Percentiles rank a stretch among this genome's conserved stretches.
These are phyloP conservation scores for Pseudophaeomoniella oleicola DNA, from an alignment of 2,329 filamentous ascomycete genomes.

Conservation along the genomic window DNA sequence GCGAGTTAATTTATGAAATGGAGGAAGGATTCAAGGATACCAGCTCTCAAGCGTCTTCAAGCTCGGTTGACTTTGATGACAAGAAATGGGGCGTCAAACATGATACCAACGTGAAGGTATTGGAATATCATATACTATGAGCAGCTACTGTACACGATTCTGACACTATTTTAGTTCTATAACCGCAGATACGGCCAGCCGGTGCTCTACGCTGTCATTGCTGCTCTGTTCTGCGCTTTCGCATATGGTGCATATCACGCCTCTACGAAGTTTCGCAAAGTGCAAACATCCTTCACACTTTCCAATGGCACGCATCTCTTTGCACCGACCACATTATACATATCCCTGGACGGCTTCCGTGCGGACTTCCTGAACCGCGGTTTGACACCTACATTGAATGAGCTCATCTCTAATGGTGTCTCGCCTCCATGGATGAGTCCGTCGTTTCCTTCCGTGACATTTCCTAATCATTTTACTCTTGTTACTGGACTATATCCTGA, in stretches of 20 bases:
- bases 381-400: conserved; percentile 67
- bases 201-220: conserved; percentile 28
- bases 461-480: conserved; percentile 90
- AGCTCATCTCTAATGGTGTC: conserved; percentile 67
- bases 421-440: conserved; percentile 87
- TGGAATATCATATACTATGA: too few relatives aligned
- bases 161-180: too few relatives aligned
- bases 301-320: conserved; percentile 83
- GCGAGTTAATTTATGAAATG: conserved; percentile 77
- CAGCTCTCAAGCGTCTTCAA: conserved; percentile 46
- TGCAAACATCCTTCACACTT: conserved; percentile 16
- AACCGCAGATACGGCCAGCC: too few relatives aligned
- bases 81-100: conserved; percentile 17
- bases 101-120: conserved; percentile 6
- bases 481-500: conserved; percentile 88
- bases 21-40: conserved; percentile 60
- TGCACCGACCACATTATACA: conserved; percentile 78
- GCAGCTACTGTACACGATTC: conserved; percentile 2
- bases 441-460: conserved; percentile 91
- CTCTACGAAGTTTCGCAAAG: conserved; percentile 21
- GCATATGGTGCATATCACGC: conserved; percentile 42
- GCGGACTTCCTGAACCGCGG: conserved; percentile 80
- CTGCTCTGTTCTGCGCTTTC: conserved; percentile 39
- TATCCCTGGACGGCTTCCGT: conserved; percentile 90
- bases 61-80: conserved; percentile 38